Evolutionary conservation across 2,329 filamentous ascomycete genomes (phyloP).

Genomic region (Colletotrichum melonis): DNA sequence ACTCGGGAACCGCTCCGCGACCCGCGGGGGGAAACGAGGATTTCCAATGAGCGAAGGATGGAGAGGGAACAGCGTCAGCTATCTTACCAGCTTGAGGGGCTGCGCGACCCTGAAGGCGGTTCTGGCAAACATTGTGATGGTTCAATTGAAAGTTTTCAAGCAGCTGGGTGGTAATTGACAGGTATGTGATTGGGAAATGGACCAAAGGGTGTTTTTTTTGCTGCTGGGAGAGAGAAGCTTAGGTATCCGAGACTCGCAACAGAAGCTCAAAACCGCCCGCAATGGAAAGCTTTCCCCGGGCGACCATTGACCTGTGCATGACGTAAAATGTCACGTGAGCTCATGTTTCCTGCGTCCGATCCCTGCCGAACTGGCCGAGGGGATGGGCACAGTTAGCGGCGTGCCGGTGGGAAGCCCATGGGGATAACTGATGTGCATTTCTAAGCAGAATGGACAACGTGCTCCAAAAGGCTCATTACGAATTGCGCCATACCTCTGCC

Average conservation of each 20-base stretch:
- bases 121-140: conserved; percentile 71
- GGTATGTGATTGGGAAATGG: not conserved
- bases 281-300: conserved; percentile 7
- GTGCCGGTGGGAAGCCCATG: not conserved
- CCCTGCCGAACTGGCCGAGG: conserved; percentile 7
- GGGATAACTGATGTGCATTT: conserved; percentile 7
- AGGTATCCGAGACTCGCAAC: conserved; percentile 10
- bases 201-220: conserved; percentile 8
- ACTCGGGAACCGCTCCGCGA: not conserved
- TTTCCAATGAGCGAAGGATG: not conserved
- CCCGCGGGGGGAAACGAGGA: not conserved
- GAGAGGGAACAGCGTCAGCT: not conserved
- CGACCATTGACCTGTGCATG: conserved; percentile 12
- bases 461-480: not conserved
- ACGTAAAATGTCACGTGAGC: conserved; percentile 36
- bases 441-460: conserved; percentile 10
- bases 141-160: conserved; percentile 42
- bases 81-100: conserved; percentile 73
- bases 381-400: not conserved
- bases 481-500: not conserved
- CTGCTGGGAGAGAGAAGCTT: conserved; percentile 22
- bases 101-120: conserved; percentile 72
- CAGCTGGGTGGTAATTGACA: conserved; percentile 21
- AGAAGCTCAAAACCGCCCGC: conserved; percentile 21
- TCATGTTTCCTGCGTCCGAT: not conserved